Base-by-base conservation (phyloP, 441 rosid genomes). In the Kokia cookei region DNA sequence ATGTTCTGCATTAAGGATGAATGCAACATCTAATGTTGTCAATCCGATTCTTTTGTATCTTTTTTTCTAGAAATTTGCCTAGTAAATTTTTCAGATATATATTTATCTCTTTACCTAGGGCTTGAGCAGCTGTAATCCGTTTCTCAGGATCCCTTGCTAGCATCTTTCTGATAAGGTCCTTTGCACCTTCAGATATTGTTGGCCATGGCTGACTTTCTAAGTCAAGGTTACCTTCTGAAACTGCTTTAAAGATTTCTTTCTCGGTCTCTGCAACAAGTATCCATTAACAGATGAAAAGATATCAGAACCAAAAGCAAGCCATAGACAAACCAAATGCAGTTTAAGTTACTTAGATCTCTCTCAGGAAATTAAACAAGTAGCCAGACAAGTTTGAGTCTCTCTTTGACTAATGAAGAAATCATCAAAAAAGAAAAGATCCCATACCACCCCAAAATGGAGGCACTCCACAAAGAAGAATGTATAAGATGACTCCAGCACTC, bases 381-480 rank as follows among this genome's bases (percentile, higher is more conserved):
- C 47, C 13, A 42, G 47, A 42, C 47, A 42, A 42, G 47, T 42
- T 42, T 42, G 47, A 40, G 42, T 17, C 50, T 37, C 15, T 63
- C 50, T 37, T 63, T 1, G 50, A 37, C 22, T 17, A 40, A 63
- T 19, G 51, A 65, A 65, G 69, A 65, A 64, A 12, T 22, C 12
- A 65, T 40, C 27, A 54, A 48, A 15, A 19, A 29, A 62, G 47
- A 5, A 5, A 29, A 55, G 14, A 69, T 12, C 27, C 29, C 37
- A 65, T 86, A 90, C 94, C 92, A 29, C 85, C 94, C 88, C 87
- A 86, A 81, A 86, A 90, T 2, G 94, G 94, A 77, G 92, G 92
- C 70, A 79, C 83, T 26, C 94, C 94, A 54, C 87, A 48, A 7
- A 90, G 87, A 66, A 90, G 94, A 77, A 90, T 90, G 86, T 88